Conservation (phyloP, 2,329 filamentous ascomycete genomes). For the Fusarium subtropicale region DNA sequence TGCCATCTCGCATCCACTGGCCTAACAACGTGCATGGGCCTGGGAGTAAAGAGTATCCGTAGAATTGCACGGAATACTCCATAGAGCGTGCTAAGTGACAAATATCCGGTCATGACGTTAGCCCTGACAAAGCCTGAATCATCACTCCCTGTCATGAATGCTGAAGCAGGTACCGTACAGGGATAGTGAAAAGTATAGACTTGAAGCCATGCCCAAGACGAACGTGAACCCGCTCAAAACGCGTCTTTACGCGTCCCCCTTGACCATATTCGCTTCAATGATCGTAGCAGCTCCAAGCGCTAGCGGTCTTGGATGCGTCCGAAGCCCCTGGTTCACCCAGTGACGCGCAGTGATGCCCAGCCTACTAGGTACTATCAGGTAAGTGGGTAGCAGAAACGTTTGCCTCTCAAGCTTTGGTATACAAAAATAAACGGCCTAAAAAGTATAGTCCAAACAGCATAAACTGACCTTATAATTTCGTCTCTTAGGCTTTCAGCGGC, state of each 20-base stretch:
- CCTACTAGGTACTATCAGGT: too few relatives aligned
- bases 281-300: conserved; percentile 26
- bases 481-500: too few relatives aligned
- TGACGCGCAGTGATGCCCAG: conserved; percentile 39
- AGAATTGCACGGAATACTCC: neutral
- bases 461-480: too few relatives aligned
- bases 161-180: conserved; percentile 22
- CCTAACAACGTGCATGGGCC: conserved; percentile 37
- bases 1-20: conserved; percentile 36
- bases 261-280: conserved; percentile 25
- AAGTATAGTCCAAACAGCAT: too few relatives aligned
- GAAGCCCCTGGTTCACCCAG: conserved; percentile 39
- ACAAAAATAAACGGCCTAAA: too few relatives aligned
- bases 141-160: conserved; percentile 28
- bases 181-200: conserved; percentile 28
- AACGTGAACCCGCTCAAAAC: conserved; percentile 37
- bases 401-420: too few relatives aligned
- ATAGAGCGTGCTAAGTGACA: conserved; percentile 51
- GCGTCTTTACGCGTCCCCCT: conserved; percentile 43
- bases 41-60: neutral
- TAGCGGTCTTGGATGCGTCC: conserved; percentile 38
- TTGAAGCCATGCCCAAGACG: conserved; percentile 32
- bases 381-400: too few relatives aligned
- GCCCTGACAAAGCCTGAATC: conserved; percentile 44
- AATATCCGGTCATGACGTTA: conserved; percentile 39